Evolutionary conservation across 441 rosid species (phyloP).

Genomic region (Kokia cookei): DNA sequence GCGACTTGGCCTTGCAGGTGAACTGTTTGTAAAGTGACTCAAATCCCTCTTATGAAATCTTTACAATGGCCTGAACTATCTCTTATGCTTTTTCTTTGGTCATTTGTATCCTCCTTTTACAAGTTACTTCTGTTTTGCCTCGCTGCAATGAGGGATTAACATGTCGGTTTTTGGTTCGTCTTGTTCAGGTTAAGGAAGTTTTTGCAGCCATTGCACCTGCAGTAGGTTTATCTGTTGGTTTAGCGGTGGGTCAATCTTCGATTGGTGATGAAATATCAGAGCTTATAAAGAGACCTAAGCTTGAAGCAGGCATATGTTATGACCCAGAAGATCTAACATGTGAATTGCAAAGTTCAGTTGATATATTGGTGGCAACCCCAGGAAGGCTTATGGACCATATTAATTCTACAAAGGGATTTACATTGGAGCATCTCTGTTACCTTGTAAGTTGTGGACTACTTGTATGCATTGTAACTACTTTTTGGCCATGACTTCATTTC

Average conservation of each 20-base stretch:
- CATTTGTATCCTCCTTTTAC: neutral
- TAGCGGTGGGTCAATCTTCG: slow-evolving; percentile 95
- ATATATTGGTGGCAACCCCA: slow-evolving; percentile 94
- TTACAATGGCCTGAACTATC: neutral
- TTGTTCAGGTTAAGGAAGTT: slow-evolving; percentile 76
- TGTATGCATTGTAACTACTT: neutral
- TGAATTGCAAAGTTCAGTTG: slow-evolving; percentile 67
- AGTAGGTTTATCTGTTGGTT: slow-evolving; percentile 90
- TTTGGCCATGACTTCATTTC: neutral
- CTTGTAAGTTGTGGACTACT: slow-evolving; percentile 41
- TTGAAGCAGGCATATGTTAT: slow-evolving; percentile 84
- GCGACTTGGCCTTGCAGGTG: slow-evolving; percentile 93
- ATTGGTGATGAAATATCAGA: slow-evolving; percentile 79
- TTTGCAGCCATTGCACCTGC: slow-evolving; percentile 88
- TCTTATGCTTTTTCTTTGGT: neutral
- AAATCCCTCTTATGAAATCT: neutral
- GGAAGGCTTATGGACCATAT: slow-evolving; percentile 98
- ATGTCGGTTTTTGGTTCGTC: neutral
- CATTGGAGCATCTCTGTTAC: slow-evolving; percentile 89
- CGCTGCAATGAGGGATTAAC: neutral
- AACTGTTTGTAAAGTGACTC: neutral
- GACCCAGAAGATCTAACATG: slow-evolving; percentile 55
- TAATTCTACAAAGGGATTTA: slow-evolving; percentile 74
- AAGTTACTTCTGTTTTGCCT: neutral
- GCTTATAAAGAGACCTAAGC: slow-evolving; percentile 67